phyloP scores from a whole-genome alignment of 1,284 basidiomycete species.

The Puccinia triticina region DNA sequence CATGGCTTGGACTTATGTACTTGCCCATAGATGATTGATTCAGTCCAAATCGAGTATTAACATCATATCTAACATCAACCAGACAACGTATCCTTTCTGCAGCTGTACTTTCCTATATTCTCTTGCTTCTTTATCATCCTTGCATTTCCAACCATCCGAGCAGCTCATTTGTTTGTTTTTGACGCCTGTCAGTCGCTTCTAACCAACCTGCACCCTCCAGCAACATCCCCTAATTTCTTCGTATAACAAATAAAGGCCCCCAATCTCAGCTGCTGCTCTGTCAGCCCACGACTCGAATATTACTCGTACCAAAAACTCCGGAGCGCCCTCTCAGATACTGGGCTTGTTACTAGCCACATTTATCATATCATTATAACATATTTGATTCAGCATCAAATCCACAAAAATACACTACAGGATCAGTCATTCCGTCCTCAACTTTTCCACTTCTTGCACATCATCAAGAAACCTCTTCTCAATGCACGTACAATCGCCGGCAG shows the following conservation, averaged over 20 bases:
- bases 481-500: background rate
- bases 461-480: background rate
- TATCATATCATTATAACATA: no score
- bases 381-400: no score
- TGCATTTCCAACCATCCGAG: background rate
- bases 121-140: background rate
- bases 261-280: background rate
- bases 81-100: background rate
- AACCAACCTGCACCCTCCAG: background rate
- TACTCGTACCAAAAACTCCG: background rate
- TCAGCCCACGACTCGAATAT: background rate
- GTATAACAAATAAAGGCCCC: background rate
- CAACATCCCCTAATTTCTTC: background rate
- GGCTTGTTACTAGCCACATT: no score
- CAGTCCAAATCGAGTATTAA: background rate
- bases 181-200: conserved; percentile 22
- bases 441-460: background rate
- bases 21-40: background rate
- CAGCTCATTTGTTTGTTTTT: conserved; percentile 1
- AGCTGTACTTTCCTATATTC: background rate
- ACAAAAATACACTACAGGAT: no score
- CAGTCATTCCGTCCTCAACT: no score
- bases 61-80: background rate
- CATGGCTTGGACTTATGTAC: background rate
- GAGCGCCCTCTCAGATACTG: no score